Conservation (phyloP, 306 rosid species). For the Dalbergia oliveri region DNA sequence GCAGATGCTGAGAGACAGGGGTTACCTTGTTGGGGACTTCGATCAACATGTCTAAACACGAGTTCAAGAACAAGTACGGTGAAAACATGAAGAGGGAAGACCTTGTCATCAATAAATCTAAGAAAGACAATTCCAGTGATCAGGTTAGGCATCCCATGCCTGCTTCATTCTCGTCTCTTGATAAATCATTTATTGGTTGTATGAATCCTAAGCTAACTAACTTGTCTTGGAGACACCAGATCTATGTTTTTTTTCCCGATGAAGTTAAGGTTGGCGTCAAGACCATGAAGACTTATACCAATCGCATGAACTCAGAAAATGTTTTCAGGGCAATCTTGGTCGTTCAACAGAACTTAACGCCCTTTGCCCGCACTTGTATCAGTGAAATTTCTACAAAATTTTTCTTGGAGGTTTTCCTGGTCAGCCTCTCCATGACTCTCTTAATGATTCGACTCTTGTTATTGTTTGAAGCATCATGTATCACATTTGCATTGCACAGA, state of each 20-base stretch:
- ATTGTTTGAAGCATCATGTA: not conserved
- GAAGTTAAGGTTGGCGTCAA: conserved; percentile 69
- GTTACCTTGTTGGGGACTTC: conserved; percentile 59
- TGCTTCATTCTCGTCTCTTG: not conserved
- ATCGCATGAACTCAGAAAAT: conserved; percentile 76
- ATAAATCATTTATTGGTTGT: not conserved
- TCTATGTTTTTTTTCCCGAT: conserved; percentile 80
- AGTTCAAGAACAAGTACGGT: conserved; percentile 51
- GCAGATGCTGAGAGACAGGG: conserved; percentile 73
- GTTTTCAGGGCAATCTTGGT: conserved; percentile 75
- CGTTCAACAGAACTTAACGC: conserved; percentile 65
- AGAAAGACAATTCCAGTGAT: conserved; percentile 52
- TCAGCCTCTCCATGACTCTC: not conserved
- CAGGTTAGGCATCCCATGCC: conserved; percentile 46
- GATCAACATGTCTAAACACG: conserved; percentile 61
- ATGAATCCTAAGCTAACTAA: not conserved
- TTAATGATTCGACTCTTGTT: no score
- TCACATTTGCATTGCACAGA: not conserved
- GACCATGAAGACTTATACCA: conserved; percentile 61
- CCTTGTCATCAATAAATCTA: conserved; percentile 61
- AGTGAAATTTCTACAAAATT: conserved; percentile 61
- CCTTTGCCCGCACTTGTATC: conserved; percentile 56
- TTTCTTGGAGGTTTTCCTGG: conserved; percentile 88
- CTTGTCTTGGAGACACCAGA: conserved; percentile 46
- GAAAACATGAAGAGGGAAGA: conserved; percentile 74